Percentiles rank a stretch among this genome's conserved stretches.
Conservation (phyloP, 305 asterid species). For the Fraxinus floribunda region DNA sequence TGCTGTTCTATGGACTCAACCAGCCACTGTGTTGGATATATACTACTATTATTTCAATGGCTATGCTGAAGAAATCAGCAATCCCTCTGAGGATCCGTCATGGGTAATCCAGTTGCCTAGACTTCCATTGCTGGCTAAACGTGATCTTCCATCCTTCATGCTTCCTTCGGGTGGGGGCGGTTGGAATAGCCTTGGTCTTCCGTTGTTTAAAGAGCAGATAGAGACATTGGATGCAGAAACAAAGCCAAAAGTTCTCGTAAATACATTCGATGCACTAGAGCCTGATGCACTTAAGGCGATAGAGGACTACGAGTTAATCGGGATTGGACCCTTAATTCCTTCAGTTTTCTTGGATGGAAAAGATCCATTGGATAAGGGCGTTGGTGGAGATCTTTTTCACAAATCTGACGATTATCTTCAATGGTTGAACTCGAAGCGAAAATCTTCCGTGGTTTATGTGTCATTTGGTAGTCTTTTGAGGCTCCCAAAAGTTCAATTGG, state of each 20-base stretch:
- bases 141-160: slow-evolving; percentile 55
- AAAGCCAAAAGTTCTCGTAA: slow-evolving; percentile 46
- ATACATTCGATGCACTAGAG: slow-evolving; percentile 53
- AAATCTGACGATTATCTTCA: slow-evolving; percentile 30
- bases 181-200: slow-evolving; percentile 15
- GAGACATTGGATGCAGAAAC: slow-evolving; percentile 32
- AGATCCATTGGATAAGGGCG: not conserved
- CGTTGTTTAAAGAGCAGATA: slow-evolving; percentile 38
- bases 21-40: slow-evolving; percentile 46
- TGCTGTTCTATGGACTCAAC: slow-evolving; percentile 55
- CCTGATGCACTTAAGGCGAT: slow-evolving; percentile 36
- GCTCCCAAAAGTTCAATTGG: slow-evolving; percentile 34
- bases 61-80: slow-evolving; percentile 28
- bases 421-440: slow-evolving; percentile 43
- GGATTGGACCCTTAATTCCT: slow-evolving; percentile 57
- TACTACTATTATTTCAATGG: slow-evolving; percentile 56
- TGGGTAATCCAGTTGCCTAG: slow-evolving; percentile 38
- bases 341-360: slow-evolving; percentile 34
- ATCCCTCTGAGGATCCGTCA: slow-evolving; percentile 13
- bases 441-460: slow-evolving; percentile 46
- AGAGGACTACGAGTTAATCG: slow-evolving; percentile 33
- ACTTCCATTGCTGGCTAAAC: slow-evolving; percentile 31
- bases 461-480: slow-evolving; percentile 50
- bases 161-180: slow-evolving; percentile 30
- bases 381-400: slow-evolving; percentile 42